Evolutionary conservation across 768 basidiomycete species (phyloP).

Genomic region (Gloeophyllum trabeum): DNA sequence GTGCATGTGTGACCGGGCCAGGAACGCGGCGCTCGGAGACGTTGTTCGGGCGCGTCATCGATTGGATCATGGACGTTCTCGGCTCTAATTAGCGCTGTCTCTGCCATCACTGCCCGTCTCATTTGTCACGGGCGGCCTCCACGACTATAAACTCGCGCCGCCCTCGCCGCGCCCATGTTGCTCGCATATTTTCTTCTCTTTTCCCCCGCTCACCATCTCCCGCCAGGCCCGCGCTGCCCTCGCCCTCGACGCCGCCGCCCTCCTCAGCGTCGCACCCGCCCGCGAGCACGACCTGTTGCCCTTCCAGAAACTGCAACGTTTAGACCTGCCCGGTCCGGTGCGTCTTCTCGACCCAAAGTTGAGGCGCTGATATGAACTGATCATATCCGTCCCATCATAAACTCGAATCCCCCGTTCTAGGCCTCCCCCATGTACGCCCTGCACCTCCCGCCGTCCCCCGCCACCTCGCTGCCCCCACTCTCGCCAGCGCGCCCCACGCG

Average conservation of each 20-base stretch:
- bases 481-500: too few relatives aligned
- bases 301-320: constrained; percentile 39
- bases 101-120: not conserved
- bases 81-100: not conserved
- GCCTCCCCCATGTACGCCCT: too few relatives aligned
- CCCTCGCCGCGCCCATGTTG: constrained; percentile 1
- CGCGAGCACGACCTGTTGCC: constrained; percentile 56
- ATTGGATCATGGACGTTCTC: not conserved
- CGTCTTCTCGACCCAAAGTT: too few relatives aligned
- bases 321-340: constrained; percentile 17
- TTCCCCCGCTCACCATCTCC: constrained; percentile 8
- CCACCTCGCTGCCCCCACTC: too few relatives aligned
- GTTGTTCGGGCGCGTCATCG: too few relatives aligned
- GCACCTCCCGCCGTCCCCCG: too few relatives aligned
- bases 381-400: too few relatives aligned
- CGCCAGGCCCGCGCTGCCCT: constrained; percentile 45
- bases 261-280: constrained; percentile 41
- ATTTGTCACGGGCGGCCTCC: not conserved
- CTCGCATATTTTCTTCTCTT: constrained; percentile 7
- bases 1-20: too few relatives aligned
- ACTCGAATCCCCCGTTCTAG: too few relatives aligned
- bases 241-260: constrained; percentile 32
- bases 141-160: constrained; percentile 2
- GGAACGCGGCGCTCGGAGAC: too few relatives aligned
- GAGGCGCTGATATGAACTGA: too few relatives aligned